A percentile compares a stretch with the other conserved stretches of the same genome.
Evolutionary conservation across 108 stramenopile genomes (phyloP).

Genomic region (Craspedostauros australis): DNA sequence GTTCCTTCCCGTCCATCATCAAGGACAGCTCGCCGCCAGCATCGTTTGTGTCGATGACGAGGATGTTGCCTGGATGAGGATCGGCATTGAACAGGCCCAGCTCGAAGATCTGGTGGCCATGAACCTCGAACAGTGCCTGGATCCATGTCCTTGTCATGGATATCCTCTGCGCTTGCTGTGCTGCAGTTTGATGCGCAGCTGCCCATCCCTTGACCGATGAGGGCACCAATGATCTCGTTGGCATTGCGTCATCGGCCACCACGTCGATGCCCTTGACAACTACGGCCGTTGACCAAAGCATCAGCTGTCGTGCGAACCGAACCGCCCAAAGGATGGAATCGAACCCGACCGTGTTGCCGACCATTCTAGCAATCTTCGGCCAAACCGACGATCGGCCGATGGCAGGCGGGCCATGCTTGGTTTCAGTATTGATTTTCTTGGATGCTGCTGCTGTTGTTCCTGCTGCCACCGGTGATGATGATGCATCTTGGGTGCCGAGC

Average conservation of each 20-base stretch:
- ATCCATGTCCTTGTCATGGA: constrained; percentile 50
- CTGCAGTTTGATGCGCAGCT: constrained; percentile 28
- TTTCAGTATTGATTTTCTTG: too few relatives aligned
- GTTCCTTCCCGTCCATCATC: constrained; percentile 12
- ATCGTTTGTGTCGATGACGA: constrained; percentile 30
- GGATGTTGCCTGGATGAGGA: constrained; percentile 59
- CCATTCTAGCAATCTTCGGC: constrained; percentile 11
- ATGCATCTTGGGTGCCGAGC: background rate
- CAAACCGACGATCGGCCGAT: too few relatives aligned
- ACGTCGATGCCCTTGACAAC: constrained; percentile 35
- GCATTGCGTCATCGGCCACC: constrained; percentile 12
- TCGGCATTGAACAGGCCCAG: constrained; percentile 65
- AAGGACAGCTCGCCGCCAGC: too few relatives aligned
- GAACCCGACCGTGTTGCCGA: constrained; percentile 41
- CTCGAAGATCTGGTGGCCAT: constrained; percentile 74
- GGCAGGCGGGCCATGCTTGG: too few relatives aligned
- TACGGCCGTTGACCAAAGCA: constrained; percentile 38
- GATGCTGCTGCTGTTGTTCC: too few relatives aligned
- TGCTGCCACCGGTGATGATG: background rate
- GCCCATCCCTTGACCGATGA: constrained; percentile 54
- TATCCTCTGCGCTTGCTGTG: constrained; percentile 25
- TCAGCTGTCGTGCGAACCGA: constrained; percentile 29
- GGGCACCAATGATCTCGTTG: constrained; percentile 25
- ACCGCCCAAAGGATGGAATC: constrained; percentile 49
- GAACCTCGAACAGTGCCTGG: constrained; percentile 64